Evolutionary conservation across 2,329 filamentous ascomycete genomes (phyloP).

Genomic region (Fusarium sp.): DNA sequence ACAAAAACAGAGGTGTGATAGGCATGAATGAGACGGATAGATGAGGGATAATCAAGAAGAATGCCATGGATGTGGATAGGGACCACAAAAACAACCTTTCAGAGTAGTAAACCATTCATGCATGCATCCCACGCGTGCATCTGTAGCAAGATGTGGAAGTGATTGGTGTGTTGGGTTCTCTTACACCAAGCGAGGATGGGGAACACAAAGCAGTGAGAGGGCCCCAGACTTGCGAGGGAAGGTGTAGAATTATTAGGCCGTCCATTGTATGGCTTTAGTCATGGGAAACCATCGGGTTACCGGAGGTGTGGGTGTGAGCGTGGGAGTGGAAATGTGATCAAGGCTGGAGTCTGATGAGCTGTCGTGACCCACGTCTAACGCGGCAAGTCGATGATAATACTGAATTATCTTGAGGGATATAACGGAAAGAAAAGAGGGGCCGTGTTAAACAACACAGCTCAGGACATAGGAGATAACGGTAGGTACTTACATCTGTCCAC

Average conservation of each 20-base stretch:
- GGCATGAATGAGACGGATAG: slow-evolving; percentile 25
- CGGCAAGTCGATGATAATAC: slow-evolving; percentile 21
- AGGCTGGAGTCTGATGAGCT: not conserved
- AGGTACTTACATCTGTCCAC: slow-evolving; percentile 25
- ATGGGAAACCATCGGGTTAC: slow-evolving; percentile 37
- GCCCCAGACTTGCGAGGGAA: not conserved
- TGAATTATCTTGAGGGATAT: not conserved
- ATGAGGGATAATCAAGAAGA: slow-evolving; percentile 47
- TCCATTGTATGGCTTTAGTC: slow-evolving; percentile 43
- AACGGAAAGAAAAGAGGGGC: not conserved
- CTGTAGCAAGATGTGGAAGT: slow-evolving; percentile 23
- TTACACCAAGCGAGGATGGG: not conserved
- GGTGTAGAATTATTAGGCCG: slow-evolving; percentile 34
- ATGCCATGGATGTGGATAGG: slow-evolving; percentile 23
- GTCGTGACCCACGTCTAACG: slow-evolving; percentile 39
- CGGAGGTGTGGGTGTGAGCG: slow-evolving; percentile 33
- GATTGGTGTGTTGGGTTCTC: slow-evolving; percentile 26
- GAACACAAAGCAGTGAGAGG: slow-evolving; percentile 8
- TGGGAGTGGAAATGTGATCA: slow-evolving; percentile 28
- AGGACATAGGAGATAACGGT: slow-evolving; percentile 5
- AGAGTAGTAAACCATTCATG: slow-evolving; percentile 37
- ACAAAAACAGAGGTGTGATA: slow-evolving; percentile 14
- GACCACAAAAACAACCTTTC: slow-evolving; percentile 33
- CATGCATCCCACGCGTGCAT: slow-evolving; percentile 50
- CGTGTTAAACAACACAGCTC: not conserved